Base-by-base conservation (phyloP, 116 monocot genomes). In the Iris pallida region DNA sequence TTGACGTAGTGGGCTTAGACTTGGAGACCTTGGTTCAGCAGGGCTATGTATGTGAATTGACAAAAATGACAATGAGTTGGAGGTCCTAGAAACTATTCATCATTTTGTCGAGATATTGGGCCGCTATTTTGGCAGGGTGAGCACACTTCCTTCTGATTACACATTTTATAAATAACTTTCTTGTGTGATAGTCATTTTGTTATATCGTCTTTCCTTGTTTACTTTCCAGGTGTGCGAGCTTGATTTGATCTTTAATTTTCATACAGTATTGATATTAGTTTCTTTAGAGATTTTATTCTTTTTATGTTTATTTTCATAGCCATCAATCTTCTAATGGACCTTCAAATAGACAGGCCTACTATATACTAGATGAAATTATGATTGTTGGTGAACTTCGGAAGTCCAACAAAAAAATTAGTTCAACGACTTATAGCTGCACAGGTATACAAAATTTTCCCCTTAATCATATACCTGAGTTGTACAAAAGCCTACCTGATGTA, bases 11-110 rank as follows among this genome's bases (percentile, higher is more conserved):
- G n/a, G n/a, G n/a, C n/a, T n/a, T n/a, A n/a, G n/a, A n/a, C n/a
- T n/a, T n/a, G n/a, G n/a, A n/a, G n/a, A n/a, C n/a, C n/a, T n/a
- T n/a, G n/a, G n/a, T n/a, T n/a, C n/a, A n/a, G n/a, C n/a, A n/a
- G n/a, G n/a, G n/a, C n/a, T n/a, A n/a, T 93, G 93, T 67, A 93
- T 93, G 89, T 93, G 93, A 66, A 78, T 86, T 71, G 84, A 93
- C 58, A 57, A 76, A 49, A 83, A 86, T 57, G 89, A 89, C 71
- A 93, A 93, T 61, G 93, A 93, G 71, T 75, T 93, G 15, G 93
- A 93, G 73, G 55, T 75, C 45, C 86, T 93, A 43, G 89, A 93
- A 82, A 89, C 89, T 42, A 89, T 93, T 68, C 93, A 93, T 72
- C 93, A 93, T 59, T 93, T 86, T 79, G 93, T 93, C 60, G 93